Conservation (phyloP, 108 stramenopile genomes). For the Fragilaria radians region DNA sequence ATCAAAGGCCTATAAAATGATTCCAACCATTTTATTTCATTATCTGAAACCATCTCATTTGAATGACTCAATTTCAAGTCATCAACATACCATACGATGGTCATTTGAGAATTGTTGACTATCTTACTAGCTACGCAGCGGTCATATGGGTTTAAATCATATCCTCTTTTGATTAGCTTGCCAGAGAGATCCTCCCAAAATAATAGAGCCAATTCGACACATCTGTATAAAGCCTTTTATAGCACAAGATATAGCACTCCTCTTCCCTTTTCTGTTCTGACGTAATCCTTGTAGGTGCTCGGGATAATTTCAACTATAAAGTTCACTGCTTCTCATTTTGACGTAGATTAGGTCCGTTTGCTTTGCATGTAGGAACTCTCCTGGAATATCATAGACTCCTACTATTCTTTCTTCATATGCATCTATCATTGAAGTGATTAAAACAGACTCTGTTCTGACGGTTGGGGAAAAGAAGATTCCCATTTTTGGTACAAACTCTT, state of each 20-base stretch:
- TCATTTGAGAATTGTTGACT: constrained; percentile 26
- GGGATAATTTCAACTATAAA: too few species aligned
- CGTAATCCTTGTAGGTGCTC: constrained; percentile 8
- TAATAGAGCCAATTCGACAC: constrained; percentile 8
- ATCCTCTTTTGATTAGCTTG: constrained; percentile 22
- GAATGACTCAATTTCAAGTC: constrained; percentile 36
- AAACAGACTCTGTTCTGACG: too few species aligned
- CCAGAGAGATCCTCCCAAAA: not conserved
- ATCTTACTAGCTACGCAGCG: constrained; percentile 43
- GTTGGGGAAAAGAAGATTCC: too few species aligned
- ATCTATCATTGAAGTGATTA: too few species aligned
- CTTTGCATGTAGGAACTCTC: too few species aligned
- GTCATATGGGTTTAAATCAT: constrained; percentile 49
- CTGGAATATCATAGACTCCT: too few species aligned
- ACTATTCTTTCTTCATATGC: too few species aligned
- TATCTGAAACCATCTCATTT: constrained; percentile 2
- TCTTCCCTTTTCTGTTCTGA: constrained; percentile 9
- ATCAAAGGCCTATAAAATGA: constrained; percentile 8
- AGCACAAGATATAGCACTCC: constrained; percentile 12
- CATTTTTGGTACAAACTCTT: too few species aligned
- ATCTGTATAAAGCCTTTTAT: constrained; percentile 15
- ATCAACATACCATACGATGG: constrained; percentile 43
- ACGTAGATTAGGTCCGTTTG: too few species aligned
- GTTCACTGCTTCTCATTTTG: too few species aligned
- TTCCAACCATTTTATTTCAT: constrained; percentile 8